Base-by-base conservation (phyloP, 208 protist genomes). In the Leishmania tarentolae region DNA sequence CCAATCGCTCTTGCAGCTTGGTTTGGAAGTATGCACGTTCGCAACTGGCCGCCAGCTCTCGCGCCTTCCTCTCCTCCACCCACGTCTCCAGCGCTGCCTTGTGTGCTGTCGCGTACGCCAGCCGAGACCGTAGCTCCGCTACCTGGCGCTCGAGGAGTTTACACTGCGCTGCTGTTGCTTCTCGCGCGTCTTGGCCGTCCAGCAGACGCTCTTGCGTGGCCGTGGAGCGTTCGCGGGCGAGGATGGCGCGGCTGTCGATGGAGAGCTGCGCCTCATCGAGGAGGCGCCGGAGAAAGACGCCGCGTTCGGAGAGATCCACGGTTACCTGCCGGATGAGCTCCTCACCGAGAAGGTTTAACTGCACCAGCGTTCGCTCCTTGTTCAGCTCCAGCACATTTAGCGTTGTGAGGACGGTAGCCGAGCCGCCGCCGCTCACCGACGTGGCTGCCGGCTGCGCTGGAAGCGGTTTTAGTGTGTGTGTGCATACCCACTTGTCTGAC, bases 261-360 rank as follows among this genome's bases (percentile, higher is more conserved):
- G 88, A 87, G 31, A 92, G 77, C 57, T 82, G 75, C 17, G 91
- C 89, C 81, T 94, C 89, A 63, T 85, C 78, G n/a, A 93, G 80
- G 28, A 94, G 31, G 1, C 88, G 89, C 1, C 81, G 80, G 59
- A 94, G 83, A 21, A 94, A 78, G n/a, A 93, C 76, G 31, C 88
- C 91, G n/a, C 89, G 86, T 86, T 94, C 89, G 7, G 91, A 81
- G 44, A 90, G 83, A 68, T 94, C 91, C n/a, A 94, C 78, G 42
- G 84, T 83, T 3, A 92, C 86, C 78, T 94, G 91, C 1, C 91
- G 85, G 37, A 94, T 76, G 11, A 94, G 75, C 75, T 94, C 91
- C 40, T 83, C 77, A 24, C 81, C 76, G 31, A 94, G 82, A 0
- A 94, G 72, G 75, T 88, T 77, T 28, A 89, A 71, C 59, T 89